Percentiles rank a stretch among this genome's conserved stretches.
Conservation (phyloP, 2,329 filamentous ascomycete genomes). For the Colletotrichum salicis region DNA sequence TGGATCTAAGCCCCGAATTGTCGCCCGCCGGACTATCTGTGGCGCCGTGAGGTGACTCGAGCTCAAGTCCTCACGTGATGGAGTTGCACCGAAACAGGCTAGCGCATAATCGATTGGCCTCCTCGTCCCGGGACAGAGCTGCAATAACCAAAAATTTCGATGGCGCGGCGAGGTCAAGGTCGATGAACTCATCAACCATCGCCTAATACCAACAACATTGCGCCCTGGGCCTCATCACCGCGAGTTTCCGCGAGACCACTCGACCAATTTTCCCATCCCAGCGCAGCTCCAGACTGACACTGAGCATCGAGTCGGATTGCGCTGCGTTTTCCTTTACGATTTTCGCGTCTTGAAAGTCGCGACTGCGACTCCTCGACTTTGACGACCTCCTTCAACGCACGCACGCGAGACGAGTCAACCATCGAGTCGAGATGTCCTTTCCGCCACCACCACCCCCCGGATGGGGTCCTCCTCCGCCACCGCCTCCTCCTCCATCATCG, state of each 20-base stretch:
- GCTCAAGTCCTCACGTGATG: slow-evolving; percentile 28
- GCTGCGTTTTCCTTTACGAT: slow-evolving; percentile 23
- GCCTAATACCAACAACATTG: slow-evolving; percentile 25
- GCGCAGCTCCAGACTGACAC: slow-evolving; percentile 4
- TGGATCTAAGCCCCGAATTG: background rate
- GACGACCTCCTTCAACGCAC: slow-evolving; percentile 22
- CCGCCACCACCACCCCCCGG: slow-evolving; percentile 68
- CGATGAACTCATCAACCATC: slow-evolving; percentile 28
- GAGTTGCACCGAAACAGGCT: background rate
- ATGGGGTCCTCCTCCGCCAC: slow-evolving; percentile 61
- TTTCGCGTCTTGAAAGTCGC: slow-evolving; percentile 36
- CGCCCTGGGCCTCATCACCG: slow-evolving; percentile 37
- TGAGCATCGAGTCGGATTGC: slow-evolving; percentile 30
- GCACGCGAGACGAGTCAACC: slow-evolving; percentile 16
- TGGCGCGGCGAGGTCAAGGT: slow-evolving; percentile 31
- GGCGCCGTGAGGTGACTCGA: background rate
- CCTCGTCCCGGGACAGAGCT: slow-evolving; percentile 16
- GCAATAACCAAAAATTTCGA: slow-evolving; percentile 33
- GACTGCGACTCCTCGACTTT: slow-evolving; percentile 34
- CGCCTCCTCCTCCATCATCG: slow-evolving; percentile 65
- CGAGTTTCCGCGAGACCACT: slow-evolving; percentile 36
- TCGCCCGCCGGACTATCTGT: slow-evolving; percentile 8
- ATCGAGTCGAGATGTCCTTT: slow-evolving; percentile 57
- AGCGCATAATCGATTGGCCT: slow-evolving; percentile 3
- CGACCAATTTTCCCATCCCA: slow-evolving; percentile 13